Conservation (phyloP, 1,139 yeast species). For the Lodderomyces orthopsilosis region DNA sequence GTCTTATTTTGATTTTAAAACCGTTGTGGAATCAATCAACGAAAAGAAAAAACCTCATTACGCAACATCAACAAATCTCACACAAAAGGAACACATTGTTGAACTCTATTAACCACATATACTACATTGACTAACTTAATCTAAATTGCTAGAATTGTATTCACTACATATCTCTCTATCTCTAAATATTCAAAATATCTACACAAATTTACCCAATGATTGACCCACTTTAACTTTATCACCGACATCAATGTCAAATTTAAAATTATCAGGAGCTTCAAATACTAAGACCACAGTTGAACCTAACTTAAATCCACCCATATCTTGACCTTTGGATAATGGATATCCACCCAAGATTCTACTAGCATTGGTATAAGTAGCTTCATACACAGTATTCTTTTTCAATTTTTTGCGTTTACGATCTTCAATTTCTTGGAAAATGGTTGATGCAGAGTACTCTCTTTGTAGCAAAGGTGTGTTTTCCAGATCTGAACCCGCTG, state of each 20-base stretch:
- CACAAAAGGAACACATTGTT: no score
- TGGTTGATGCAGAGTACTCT: conserved; percentile 15
- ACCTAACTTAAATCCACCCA: conserved; percentile 96
- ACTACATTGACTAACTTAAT: no score
- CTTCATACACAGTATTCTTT: conserved; percentile 89
- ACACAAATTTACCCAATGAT: conserved; percentile 56
- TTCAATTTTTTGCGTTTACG: conserved; percentile 43
- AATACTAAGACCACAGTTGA: conserved; percentile 93
- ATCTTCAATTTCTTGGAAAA: conserved; percentile 15
- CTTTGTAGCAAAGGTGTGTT: conserved; percentile 31
- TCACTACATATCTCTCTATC: no score
- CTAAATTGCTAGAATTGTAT: no score
- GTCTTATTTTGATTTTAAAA: no score
- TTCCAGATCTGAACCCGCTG: conserved; percentile 19
- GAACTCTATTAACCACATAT: no score
- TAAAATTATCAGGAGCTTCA: conserved; percentile 85
- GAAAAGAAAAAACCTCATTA: no score
- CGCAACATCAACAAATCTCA: no score
- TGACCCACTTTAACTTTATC: conserved; percentile 86
- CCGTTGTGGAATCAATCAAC: no score
- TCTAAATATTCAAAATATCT: conserved; percentile 1
- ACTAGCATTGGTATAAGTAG: conserved; percentile 83
- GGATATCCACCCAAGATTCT: conserved; percentile 85
- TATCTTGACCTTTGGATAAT: conserved; percentile 84
- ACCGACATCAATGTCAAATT: conserved; percentile 67